phyloP scores from a whole-genome alignment of 1,284 basidiomycete genomes.

The Agroathelia rolfsii region DNA sequence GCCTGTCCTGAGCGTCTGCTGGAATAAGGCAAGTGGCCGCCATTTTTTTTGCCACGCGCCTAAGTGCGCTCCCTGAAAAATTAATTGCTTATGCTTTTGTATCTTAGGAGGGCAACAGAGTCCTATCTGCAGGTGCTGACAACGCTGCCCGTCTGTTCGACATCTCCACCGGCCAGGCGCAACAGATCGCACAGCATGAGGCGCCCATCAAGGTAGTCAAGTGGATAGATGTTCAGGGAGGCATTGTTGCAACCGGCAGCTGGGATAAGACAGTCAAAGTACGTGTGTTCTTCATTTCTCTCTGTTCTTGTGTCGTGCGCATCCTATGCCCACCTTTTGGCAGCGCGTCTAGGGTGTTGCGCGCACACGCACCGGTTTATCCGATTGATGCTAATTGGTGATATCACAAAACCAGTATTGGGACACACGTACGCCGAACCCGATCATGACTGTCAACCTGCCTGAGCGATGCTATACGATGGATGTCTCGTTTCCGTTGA shows the following conservation, averaged over 20 bases:
- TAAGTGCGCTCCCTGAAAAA: not conserved
- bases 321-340: too few species aligned
- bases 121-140: constrained; percentile 75
- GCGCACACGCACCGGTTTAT: too few species aligned
- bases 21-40: constrained; percentile 48
- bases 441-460: constrained; percentile 71
- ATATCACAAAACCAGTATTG: too few species aligned
- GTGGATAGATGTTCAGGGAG: constrained; percentile 60
- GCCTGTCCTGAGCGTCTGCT: constrained; percentile 71
- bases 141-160: constrained; percentile 76
- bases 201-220: constrained; percentile 67
- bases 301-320: too few species aligned
- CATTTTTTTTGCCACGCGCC: not conserved
- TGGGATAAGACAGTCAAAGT: constrained; percentile 88
- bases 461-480: constrained; percentile 87
- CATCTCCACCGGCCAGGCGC: constrained; percentile 55
- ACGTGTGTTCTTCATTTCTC: constrained; percentile 10
- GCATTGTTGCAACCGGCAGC: constrained; percentile 74
- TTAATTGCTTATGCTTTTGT: constrained; percentile 1
- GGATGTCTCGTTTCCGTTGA: constrained; percentile 77
- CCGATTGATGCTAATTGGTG: too few species aligned
- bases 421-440: constrained; percentile 70
- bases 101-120: constrained; percentile 62
- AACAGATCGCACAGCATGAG: constrained; percentile 73
- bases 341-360: too few species aligned